These are phyloP conservation scores for Arthonia radiata DNA, from an alignment of 495 filamentous ascomycete genomes.

Conservation along the genomic window DNA sequence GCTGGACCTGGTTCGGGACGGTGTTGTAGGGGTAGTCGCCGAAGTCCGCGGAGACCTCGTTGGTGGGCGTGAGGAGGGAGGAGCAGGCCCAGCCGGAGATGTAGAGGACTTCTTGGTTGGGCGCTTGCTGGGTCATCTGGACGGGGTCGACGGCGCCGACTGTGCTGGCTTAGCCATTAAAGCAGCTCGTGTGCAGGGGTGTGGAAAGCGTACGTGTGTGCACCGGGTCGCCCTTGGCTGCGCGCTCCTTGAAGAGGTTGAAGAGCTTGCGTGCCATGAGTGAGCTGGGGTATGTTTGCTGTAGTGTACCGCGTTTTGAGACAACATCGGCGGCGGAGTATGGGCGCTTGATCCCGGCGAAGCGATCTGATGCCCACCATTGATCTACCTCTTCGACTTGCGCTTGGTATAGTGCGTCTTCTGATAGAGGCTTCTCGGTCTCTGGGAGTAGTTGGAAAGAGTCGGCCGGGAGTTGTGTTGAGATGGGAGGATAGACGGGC, in stretches of 20 bases:
- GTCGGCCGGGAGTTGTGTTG: slow-evolving; percentile 36
- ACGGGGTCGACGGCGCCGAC: slow-evolving; percentile 96
- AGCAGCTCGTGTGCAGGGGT: background rate
- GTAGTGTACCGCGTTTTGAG: slow-evolving; percentile 66
- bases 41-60: slow-evolving; percentile 92
- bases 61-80: slow-evolving; percentile 70
- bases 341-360: slow-evolving; percentile 68
- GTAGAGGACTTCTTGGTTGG: slow-evolving; percentile 87
- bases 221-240: slow-evolving; percentile 55
- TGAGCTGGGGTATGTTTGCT: slow-evolving; percentile 73
- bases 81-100: slow-evolving; percentile 95
- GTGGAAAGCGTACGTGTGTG: slow-evolving; percentile 40
- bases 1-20: slow-evolving; percentile 91
- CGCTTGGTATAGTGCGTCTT: slow-evolving; percentile 56
- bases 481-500: slow-evolving; percentile 26
- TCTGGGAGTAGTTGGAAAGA: slow-evolving; percentile 60
- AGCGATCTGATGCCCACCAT: slow-evolving; percentile 73
- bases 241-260: slow-evolving; percentile 54
- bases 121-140: slow-evolving; percentile 96
- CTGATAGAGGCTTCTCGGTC: slow-evolving; percentile 41
- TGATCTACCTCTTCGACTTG: slow-evolving; percentile 60
- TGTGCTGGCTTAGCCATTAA: slow-evolving; percentile 11
- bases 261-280: slow-evolving; percentile 88
- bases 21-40: slow-evolving; percentile 98
- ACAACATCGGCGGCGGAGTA: slow-evolving; percentile 81